Percentiles rank a stretch among this genome's conserved stretches.
These are phyloP conservation scores for Agarophyton chilense DNA, from an alignment of 23 red algal genomes.

Conservation along the genomic window DNA sequence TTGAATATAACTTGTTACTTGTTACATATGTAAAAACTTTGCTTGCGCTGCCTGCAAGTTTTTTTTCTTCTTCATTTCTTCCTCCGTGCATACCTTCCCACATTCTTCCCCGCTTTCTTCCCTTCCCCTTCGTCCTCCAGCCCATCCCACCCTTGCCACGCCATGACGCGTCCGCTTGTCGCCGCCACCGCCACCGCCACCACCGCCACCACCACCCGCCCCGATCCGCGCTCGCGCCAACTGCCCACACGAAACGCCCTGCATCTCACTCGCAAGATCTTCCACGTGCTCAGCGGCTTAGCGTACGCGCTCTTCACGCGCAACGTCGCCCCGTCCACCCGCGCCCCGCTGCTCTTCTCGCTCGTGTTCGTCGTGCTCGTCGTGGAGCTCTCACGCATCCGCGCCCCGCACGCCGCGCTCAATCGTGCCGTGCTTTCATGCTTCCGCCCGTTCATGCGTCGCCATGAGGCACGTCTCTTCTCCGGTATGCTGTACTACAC, in stretches of 20 bases:
- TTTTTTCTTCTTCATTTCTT: too few relatives aligned
- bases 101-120: too few relatives aligned
- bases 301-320: constrained; percentile 21
- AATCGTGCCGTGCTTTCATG: constrained; percentile 30
- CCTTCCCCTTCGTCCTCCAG: too few relatives aligned
- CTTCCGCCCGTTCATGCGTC: constrained; percentile 57
- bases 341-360: constrained; percentile 11
- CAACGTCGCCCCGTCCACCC: background rate
- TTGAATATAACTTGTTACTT: background rate
- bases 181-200: background rate
- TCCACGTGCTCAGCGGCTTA: constrained; percentile 60
- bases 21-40: background rate
- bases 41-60: too few relatives aligned
- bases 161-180: background rate
- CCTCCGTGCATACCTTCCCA: too few relatives aligned
- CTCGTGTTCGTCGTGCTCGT: background rate
- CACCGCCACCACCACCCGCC: too few relatives aligned
- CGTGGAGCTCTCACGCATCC: background rate
- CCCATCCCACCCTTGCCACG: background rate
- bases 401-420: background rate
- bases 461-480: constrained; percentile 37
- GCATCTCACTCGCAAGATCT: too few relatives aligned
- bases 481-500: constrained; percentile 66
- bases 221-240: too few relatives aligned
- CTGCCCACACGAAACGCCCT: too few relatives aligned